phyloP scores from a whole-genome alignment of 2,329 filamentous ascomycete genomes.

The Fusarium fujikuroi region DNA sequence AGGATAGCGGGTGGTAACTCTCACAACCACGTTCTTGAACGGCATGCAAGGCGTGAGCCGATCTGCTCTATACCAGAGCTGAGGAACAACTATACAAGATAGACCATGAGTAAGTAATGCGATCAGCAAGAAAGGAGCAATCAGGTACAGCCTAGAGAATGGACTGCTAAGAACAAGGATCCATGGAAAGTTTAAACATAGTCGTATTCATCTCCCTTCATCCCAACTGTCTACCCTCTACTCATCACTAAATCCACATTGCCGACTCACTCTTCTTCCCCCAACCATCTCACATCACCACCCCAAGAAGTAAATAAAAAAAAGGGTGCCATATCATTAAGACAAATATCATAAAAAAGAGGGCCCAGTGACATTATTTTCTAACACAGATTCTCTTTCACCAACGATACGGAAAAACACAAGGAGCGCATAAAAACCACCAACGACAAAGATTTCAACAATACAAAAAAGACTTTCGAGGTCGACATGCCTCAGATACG shows the following conservation, averaged over 20 bases:
- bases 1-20: fast-evolving
- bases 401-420: constrained; percentile 4
- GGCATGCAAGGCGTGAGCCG: background rate
- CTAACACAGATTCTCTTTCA: background rate
- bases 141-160: background rate
- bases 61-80: background rate
- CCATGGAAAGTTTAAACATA: background rate
- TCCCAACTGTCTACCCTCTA: background rate
- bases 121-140: background rate
- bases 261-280: background rate
- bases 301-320: constrained; percentile 10
- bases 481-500: constrained; percentile 20
- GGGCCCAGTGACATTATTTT: background rate
- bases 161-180: background rate
- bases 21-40: fast-evolving
- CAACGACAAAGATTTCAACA: constrained; percentile 9
- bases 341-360: constrained; percentile 23
- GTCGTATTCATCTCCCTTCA: background rate
- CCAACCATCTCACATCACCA: background rate
- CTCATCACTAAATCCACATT: background rate
- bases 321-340: constrained; percentile 39
- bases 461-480: constrained; percentile 20
- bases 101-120: too few relatives aligned
- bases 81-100: background rate
- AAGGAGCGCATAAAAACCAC: background rate